Evolutionary conservation across 352 stramenopile genomes (phyloP), one percentile per base, ranked within the genome.

Genomic region (Elongisporangium undulatum): DNA sequence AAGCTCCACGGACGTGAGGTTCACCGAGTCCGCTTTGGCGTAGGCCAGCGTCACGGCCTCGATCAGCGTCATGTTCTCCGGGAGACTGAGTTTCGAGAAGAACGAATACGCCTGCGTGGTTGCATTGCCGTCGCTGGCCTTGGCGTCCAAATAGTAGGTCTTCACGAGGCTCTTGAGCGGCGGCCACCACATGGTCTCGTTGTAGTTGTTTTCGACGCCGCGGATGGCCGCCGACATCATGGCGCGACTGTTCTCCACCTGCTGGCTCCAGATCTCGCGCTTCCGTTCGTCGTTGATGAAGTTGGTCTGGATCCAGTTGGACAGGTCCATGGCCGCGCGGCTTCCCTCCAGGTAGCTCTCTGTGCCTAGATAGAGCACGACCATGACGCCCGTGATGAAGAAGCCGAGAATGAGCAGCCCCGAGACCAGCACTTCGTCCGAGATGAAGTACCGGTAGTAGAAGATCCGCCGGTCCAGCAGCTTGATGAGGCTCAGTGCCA

Each of bases 401-500:
- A 92, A 94, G 1, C 86, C 82, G 22, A 94, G 63, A 50, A 95
- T 92, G 48, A 95, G 68, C 49, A 92, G 55, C 45, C 63, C 67
- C 17, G 86, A 93, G 29, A 95, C 86, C 13, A 95, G 73, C 58
- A 94, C 85, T 67, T 95, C 85, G 58, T 95, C 86, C 24, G 86
- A 94, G 56, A 95, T 81, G 61, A 95, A 95, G 64, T 90, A 90
- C 3, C 86, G 86, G 54, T 95, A 95, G 70, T 94, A 93, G 49
- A 95, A 95, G 49, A 95, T 76, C 19, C 86, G 86, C 15, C 82
- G 86, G 56, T 95, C 84, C 21, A 94, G 61, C 20, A 93, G 75
- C 71, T 92, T 94, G 62, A 94, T 79, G 1, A 91, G 62, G 57
- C 77, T 87, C 17, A 92, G 69, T 54, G 67, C 53, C 38, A 81